These are phyloP conservation scores for Ganoderma leucocontextum DNA, from an alignment of 1,284 basidiomycete species.

Conservation along the genomic window DNA sequence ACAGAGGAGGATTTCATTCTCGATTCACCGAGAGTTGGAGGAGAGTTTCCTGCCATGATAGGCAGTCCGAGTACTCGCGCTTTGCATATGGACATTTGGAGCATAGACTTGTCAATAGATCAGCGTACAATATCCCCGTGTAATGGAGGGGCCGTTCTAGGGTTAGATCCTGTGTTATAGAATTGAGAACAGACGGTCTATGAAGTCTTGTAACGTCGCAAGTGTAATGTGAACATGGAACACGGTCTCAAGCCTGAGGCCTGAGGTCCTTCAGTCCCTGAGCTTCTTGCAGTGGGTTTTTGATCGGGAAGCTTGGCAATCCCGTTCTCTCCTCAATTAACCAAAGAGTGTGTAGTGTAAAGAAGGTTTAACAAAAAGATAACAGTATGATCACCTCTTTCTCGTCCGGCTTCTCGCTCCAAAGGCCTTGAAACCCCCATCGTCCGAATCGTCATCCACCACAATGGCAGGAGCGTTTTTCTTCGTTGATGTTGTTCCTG, in stretches of 20 bases:
- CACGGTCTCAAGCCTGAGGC: neutral
- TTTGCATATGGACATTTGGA: constrained; percentile 7
- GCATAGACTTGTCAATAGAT: constrained; percentile 8
- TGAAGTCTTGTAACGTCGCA: neutral
- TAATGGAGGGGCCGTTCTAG: neutral
- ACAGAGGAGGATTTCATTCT: constrained; percentile 87
- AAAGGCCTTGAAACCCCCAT: constrained; percentile 74
- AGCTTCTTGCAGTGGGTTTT: neutral
- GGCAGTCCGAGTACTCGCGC: neutral
- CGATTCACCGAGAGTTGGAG: constrained; percentile 78
- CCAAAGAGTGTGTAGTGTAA: neutral
- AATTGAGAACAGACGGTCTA: too few species aligned
- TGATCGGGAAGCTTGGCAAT: neutral
- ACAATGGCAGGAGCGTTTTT: constrained; percentile 50
- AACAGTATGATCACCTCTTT: constrained; percentile 9
- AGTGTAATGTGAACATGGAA: neutral
- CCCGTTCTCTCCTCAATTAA: neutral
- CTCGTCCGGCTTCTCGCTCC: constrained; percentile 45
- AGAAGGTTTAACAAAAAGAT: neutral
- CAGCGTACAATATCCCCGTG: neutral
- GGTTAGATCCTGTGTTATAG: neutral
- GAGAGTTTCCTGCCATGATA: constrained; percentile 31
- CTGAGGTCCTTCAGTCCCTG: neutral
- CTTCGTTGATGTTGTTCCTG: constrained; percentile 23
- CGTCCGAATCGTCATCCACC: constrained; percentile 74